A percentile compares a stretch with the other conserved stretches of the same genome.
Conservation (phyloP, 2,329 filamentous ascomycete genomes). For the Magnaporthiopsis incrustans region DNA sequence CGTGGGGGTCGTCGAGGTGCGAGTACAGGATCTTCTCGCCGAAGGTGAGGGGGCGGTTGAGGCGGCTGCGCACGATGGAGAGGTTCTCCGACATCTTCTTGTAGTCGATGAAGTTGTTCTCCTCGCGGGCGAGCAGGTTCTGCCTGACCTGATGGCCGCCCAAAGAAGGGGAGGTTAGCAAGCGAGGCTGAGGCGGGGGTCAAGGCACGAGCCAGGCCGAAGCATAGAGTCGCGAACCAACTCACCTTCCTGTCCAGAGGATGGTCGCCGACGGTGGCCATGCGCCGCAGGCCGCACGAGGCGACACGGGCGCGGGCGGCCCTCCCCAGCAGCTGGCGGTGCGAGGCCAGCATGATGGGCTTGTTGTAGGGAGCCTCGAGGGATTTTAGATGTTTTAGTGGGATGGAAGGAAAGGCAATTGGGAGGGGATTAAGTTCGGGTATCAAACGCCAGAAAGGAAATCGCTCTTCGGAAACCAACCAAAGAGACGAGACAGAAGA, state of each 20-base stretch:
- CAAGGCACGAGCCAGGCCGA: not conserved
- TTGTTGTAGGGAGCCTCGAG: conserved; percentile 9
- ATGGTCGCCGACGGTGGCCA: conserved; percentile 81
- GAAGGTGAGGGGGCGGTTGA: conserved; percentile 85
- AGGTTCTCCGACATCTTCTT: conserved; percentile 99
- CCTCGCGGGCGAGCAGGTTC: conserved; percentile 75
- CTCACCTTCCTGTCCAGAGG: conserved; percentile 82
- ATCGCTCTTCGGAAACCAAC: not conserved
- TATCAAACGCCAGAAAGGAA: conserved; percentile 11
- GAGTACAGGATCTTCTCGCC: conserved; percentile 99
- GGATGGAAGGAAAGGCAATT: conserved; percentile 19
- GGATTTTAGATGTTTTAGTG: conserved; percentile 14
- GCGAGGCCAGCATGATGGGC: conserved; percentile 56
- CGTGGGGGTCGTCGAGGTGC: conserved; percentile 92
- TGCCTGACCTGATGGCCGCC: conserved; percentile 59
- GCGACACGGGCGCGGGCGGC: conserved; percentile 53
- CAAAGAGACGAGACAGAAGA: not conserved
- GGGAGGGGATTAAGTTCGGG: conserved; percentile 21
- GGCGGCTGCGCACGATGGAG: conserved; percentile 74
- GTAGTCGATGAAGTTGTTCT: conserved; percentile 97
- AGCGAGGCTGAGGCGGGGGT: not conserved
- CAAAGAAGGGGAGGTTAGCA: conserved; percentile 7
- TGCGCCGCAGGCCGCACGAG: conserved; percentile 57
- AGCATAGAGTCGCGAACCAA: not conserved
- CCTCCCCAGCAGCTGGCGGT: conserved; percentile 58